Evolutionary conservation across 2,329 filamentous ascomycete genomes (phyloP).

Genomic region (Septoria linicola): DNA sequence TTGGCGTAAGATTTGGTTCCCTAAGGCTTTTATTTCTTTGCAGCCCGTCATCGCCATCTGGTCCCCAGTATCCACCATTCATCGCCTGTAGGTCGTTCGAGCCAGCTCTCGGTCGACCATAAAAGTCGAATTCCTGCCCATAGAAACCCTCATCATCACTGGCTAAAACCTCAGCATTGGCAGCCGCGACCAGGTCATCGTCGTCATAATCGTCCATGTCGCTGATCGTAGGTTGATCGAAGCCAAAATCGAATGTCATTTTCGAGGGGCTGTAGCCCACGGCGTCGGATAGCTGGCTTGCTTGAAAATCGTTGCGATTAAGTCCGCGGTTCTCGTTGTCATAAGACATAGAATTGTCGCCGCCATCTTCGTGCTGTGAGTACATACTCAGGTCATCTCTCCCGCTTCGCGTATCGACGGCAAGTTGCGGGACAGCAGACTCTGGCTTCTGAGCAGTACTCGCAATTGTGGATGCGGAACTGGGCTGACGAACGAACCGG

Average conservation of each 20-base stretch:
- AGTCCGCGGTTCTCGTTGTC: slow-evolving; percentile 2
- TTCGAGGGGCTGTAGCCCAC: slow-evolving; percentile 31
- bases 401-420: slow-evolving; percentile 5
- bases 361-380: slow-evolving; percentile 24
- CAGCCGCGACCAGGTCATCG: slow-evolving; percentile 88
- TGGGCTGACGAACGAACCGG: slow-evolving; percentile 61
- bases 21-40: slow-evolving; percentile 71
- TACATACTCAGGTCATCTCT: slow-evolving; percentile 24
- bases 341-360: slow-evolving; percentile 17
- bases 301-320: slow-evolving; percentile 18
- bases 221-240: slow-evolving; percentile 45
- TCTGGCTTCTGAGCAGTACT: not conserved
- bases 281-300: slow-evolving; percentile 19
- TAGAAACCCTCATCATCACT: slow-evolving; percentile 94
- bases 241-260: slow-evolving; percentile 43
- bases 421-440: slow-evolving; percentile 1
- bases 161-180: slow-evolving; percentile 88
- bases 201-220: slow-evolving; percentile 61
- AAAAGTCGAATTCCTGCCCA: slow-evolving; percentile 95
- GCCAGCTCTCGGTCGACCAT: slow-evolving; percentile 57
- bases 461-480: slow-evolving; percentile 15
- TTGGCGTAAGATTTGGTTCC: slow-evolving; percentile 91
- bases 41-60: slow-evolving; percentile 63
- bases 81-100: slow-evolving; percentile 56
- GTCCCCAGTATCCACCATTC: slow-evolving; percentile 87